Evolutionary conservation across 2,329 filamentous ascomycete species (phyloP).

Genomic region (Rugonectria rugulosa): DNA sequence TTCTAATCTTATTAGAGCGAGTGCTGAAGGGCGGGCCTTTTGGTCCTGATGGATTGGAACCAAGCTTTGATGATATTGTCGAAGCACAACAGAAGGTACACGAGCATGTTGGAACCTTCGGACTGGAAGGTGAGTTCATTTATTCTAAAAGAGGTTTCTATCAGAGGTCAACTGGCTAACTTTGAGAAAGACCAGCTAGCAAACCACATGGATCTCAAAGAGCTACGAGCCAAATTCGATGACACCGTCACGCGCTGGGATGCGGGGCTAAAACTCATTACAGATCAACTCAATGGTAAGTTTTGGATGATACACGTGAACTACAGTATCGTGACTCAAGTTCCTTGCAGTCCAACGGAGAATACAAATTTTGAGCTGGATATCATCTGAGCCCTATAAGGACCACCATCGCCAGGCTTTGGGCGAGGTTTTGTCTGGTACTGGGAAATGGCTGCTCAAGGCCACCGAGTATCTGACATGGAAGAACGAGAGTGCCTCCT

Average conservation of each 20-base stretch:
- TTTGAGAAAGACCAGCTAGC: neutral
- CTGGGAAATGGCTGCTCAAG: neutral
- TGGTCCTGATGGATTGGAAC: no score
- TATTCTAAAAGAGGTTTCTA: no score
- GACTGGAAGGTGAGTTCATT: no score
- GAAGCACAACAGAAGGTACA: no score
- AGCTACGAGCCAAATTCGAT: neutral
- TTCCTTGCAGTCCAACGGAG: neutral
- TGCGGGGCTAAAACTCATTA: neutral
- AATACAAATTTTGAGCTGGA: neutral
- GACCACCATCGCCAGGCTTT: neutral
- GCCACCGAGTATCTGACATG: neutral
- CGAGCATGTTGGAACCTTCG: no score
- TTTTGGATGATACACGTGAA: neutral
- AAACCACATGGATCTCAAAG: neutral
- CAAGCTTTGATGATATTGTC: no score
- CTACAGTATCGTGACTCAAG: neutral
- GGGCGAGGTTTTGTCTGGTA: neutral
- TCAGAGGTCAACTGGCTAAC: neutral
- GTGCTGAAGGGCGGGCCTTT: no score
- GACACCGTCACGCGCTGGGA: neutral
- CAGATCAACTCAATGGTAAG: neutral
- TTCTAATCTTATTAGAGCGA: neutral
- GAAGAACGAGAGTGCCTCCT: slow-evolving; percentile 1
- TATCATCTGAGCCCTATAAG: neutral